phyloP scores from a whole-genome alignment of 2,329 filamentous ascomycete genomes.

The Diaporthe citri region DNA sequence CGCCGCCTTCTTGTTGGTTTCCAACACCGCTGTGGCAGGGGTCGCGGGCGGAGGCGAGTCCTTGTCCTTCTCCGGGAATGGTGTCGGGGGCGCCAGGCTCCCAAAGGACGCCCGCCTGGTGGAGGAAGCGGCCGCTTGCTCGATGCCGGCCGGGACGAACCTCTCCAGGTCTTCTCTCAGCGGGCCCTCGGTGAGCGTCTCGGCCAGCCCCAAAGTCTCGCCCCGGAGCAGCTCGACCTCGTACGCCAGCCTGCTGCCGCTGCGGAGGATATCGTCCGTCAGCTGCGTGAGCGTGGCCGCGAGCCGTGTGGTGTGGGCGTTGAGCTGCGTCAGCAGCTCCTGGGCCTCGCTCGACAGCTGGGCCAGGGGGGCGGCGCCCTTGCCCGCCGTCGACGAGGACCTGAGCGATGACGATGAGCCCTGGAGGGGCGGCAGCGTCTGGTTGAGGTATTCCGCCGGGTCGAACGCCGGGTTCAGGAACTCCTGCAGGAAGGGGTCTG shows the following conservation, averaged over 20 bases:
- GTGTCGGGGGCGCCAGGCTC: constrained; percentile 44
- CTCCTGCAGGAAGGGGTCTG: constrained; percentile 79
- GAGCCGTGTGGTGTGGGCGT: constrained; percentile 86
- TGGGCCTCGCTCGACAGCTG: constrained; percentile 86
- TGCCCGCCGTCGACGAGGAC: constrained; percentile 46
- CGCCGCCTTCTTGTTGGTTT: not conserved
- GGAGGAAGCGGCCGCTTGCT: constrained; percentile 46
- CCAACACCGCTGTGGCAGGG: constrained; percentile 18
- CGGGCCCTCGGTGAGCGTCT: constrained; percentile 72
- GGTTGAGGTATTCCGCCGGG: constrained; percentile 86
- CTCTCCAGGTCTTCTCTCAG: constrained; percentile 78
- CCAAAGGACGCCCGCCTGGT: constrained; percentile 40
- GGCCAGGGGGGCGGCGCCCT: constrained; percentile 70
- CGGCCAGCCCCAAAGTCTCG: constrained; percentile 84
- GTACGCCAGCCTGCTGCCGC: constrained; percentile 89
- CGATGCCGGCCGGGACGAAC: constrained; percentile 72
- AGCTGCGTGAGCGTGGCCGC: constrained; percentile 86
- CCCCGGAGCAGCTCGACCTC: constrained; percentile 94
- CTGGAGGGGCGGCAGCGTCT: constrained; percentile 77
- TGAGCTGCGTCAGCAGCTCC: constrained; percentile 86
- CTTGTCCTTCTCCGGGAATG: constrained; percentile 37
- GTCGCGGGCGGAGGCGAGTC: constrained; percentile 39
- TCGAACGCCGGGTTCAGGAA: constrained; percentile 86
- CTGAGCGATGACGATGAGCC: constrained; percentile 49
- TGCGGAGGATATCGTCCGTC: constrained; percentile 94